Conservation (phyloP, 2,329 filamentous ascomycete species). For the Calycina herbarum region DNA sequence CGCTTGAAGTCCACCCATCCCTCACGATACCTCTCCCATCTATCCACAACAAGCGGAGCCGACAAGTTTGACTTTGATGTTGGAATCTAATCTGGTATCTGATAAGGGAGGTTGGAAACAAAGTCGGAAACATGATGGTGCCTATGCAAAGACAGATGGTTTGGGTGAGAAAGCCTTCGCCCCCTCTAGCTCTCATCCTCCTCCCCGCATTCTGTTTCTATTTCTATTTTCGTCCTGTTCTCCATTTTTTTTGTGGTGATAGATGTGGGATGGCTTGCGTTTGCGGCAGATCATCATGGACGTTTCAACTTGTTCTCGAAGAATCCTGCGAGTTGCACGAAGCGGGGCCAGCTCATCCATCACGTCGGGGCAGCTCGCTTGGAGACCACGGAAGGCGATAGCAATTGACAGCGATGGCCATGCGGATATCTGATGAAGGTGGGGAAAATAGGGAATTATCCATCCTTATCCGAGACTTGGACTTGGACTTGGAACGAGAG, state of each 20-base stretch:
- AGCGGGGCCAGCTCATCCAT: not conserved
- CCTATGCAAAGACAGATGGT: too few relatives aligned
- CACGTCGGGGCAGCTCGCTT: not conserved
- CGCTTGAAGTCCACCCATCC: not conserved
- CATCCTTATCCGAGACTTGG: not conserved
- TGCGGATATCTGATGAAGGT: not conserved
- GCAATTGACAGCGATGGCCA: not conserved
- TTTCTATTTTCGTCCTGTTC: slow-evolving; percentile 2
- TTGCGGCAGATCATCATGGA: slow-evolving; percentile 3
- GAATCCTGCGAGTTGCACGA: slow-evolving; percentile 1
- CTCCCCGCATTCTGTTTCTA: not conserved
- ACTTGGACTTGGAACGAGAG: not conserved
- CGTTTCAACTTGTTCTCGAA: slow-evolving; percentile 6
- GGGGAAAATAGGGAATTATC: not conserved
- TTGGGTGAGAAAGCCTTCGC: too few relatives aligned
- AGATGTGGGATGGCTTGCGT: slow-evolving; percentile 2
- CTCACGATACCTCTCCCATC: not conserved
- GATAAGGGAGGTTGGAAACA: not conserved
- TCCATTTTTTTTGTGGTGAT: not conserved
- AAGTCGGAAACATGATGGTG: not conserved
- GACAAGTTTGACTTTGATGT: not conserved
- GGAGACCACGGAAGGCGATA: not conserved
- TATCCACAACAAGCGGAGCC: not conserved
- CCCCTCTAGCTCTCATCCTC: not conserved
- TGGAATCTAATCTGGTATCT: not conserved